A percentile compares a stretch with the other conserved stretches of the same genome.
Conservation (phyloP, 192 early-diverging fungal species). For the Backusella luteola region DNA sequence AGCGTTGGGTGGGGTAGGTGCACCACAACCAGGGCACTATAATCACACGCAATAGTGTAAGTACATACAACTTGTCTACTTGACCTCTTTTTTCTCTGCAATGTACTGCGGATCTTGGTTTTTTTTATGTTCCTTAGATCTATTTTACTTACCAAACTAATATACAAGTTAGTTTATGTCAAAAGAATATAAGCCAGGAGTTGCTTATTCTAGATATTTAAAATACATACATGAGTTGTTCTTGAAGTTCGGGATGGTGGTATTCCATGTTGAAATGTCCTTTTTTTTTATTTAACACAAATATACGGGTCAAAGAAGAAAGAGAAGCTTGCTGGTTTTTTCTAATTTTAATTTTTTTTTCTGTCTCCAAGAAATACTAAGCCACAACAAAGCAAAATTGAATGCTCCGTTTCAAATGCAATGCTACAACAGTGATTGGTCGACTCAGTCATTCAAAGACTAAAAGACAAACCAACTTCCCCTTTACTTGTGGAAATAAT, state of each 20-base stretch:
- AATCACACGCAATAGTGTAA: background rate
- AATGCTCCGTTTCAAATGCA: background rate
- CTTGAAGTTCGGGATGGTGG: background rate
- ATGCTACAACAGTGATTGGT: background rate
- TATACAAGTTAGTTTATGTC: background rate
- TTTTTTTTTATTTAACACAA: background rate
- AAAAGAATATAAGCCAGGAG: background rate
- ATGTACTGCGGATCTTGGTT: background rate
- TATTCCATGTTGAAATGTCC: background rate
- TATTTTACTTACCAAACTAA: background rate
- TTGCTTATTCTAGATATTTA: background rate
- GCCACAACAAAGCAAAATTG: background rate
- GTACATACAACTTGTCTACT: background rate
- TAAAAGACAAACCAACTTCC: too few relatives aligned
- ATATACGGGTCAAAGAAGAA: background rate
- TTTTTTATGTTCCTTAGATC: background rate
- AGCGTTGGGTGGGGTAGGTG: conserved; percentile 91
- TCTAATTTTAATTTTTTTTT: background rate
- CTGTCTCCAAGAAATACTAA: background rate
- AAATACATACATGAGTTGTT: background rate
- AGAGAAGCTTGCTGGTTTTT: background rate
- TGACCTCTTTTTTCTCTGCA: background rate
- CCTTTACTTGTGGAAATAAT: too few relatives aligned
- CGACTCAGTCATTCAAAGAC: too few relatives aligned
- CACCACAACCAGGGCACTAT: conserved; percentile 70